Conservation (phyloP, 2,329 filamentous ascomycete species). For the Calonectria hongkongensis region DNA sequence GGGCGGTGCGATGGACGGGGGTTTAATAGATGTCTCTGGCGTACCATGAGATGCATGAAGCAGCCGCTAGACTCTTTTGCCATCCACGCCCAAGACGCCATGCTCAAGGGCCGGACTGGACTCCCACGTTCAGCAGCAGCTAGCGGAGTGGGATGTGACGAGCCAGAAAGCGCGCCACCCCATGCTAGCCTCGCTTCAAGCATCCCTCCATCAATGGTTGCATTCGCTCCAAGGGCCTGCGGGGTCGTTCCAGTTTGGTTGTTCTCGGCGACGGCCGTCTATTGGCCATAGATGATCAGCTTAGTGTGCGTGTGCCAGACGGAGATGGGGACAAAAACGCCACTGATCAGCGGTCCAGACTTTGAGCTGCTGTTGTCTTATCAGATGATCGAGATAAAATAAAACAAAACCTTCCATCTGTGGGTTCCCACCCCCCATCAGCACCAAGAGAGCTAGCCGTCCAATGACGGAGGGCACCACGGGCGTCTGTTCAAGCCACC, state of each 20-base stretch:
- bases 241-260: conserved; percentile 13
- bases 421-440: background rate
- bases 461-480: conserved; percentile 2
- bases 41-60: conserved; percentile 2
- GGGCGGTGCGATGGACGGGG: conserved; percentile 2
- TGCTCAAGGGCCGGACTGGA: background rate
- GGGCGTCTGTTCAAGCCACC: conserved; percentile 2
- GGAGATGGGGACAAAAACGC: conserved; percentile 29
- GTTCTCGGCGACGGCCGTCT: conserved; percentile 8
- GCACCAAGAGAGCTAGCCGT: background rate
- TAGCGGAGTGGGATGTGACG: conserved; percentile 19
- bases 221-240: conserved; percentile 28
- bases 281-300: conserved; percentile 6
- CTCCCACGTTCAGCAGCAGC: conserved; percentile 12
- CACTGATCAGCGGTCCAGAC: conserved; percentile 19
- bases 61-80: background rate
- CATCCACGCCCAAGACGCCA: conserved; percentile 15
- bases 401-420: conserved; percentile 10
- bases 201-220: conserved; percentile 22
- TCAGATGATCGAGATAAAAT: conserved; percentile 38
- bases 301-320: background rate
- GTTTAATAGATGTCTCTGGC: conserved; percentile 6
- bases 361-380: conserved; percentile 26
- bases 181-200: background rate
- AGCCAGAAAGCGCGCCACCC: conserved; percentile 29